phyloP scores from a whole-genome alignment of 2,329 filamentous ascomycete genomes.

The Epichloe elymi region DNA sequence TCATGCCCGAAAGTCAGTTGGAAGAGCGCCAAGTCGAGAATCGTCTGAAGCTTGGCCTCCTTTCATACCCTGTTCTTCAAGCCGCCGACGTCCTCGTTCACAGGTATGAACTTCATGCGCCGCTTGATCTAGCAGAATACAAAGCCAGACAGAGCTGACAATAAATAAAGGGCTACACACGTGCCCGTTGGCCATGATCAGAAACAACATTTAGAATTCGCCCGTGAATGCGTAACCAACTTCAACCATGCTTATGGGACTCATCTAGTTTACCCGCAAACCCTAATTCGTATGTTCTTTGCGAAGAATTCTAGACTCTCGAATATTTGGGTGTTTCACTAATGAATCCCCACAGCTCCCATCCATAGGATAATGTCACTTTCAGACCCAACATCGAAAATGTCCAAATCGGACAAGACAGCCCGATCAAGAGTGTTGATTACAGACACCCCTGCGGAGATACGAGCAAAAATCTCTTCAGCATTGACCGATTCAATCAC shows the following conservation, averaged over 20 bases:
- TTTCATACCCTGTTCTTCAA: constrained; percentile 92
- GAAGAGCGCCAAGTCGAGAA: constrained; percentile 46
- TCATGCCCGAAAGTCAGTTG: constrained; percentile 43
- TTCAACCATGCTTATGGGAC: constrained; percentile 69
- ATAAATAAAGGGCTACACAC: constrained; percentile 56
- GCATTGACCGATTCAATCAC: constrained; percentile 65
- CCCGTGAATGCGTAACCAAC: constrained; percentile 69
- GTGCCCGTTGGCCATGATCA: constrained; percentile 97
- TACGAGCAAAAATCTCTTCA: constrained; percentile 54
- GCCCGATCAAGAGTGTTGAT: constrained; percentile 68
- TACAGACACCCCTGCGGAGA: constrained; percentile 53
- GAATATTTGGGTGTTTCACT: not conserved
- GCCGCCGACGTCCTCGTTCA: constrained; percentile 90
- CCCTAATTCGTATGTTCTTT: constrained; percentile 50
- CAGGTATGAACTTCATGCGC: constrained; percentile 30
- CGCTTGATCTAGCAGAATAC: not conserved
- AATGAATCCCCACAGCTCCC: constrained; percentile 40
- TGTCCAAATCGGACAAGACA: constrained; percentile 80
- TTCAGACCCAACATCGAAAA: constrained; percentile 63
- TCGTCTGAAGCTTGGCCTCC: constrained; percentile 69
- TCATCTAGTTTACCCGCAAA: constrained; percentile 52
- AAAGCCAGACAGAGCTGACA: not conserved
- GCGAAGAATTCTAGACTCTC: not conserved
- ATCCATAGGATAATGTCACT: constrained; percentile 85
- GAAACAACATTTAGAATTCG: constrained; percentile 84